These are phyloP conservation scores for Hericium rajendrae DNA, from an alignment of 768 basidiomycete genomes.

Conservation along the genomic window DNA sequence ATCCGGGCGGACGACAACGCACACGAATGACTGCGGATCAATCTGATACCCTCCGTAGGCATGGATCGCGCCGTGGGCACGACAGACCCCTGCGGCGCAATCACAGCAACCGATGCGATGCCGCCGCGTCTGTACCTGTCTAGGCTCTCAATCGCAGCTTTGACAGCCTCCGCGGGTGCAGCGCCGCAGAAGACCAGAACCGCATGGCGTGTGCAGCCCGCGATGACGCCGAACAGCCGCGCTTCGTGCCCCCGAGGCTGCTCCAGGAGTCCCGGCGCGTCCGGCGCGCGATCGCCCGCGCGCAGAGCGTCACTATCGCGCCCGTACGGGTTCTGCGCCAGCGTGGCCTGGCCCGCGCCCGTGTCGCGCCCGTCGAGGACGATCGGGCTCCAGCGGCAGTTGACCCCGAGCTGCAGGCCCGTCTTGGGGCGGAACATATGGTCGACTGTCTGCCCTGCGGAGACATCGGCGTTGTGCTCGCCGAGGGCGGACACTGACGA, in stretches of 20 bases:
- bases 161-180: not conserved
- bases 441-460: not conserved
- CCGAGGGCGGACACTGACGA: not conserved
- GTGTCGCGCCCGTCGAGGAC: slow-evolving; percentile 29
- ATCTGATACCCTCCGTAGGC: slow-evolving; percentile 7
- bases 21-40: not conserved
- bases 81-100: not conserved
- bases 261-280: slow-evolving; percentile 25
- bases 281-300: slow-evolving; percentile 40
- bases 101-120: not conserved
- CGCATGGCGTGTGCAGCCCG: slow-evolving; percentile 18
- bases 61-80: not conserved
- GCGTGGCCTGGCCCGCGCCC: slow-evolving; percentile 1
- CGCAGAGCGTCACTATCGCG: slow-evolving; percentile 14
- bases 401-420: slow-evolving; percentile 38
- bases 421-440: slow-evolving; percentile 7
- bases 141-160: not conserved
- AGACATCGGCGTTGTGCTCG: not conserved
- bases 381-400: slow-evolving; percentile 42
- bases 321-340: slow-evolving; percentile 9
- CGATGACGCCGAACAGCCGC: slow-evolving; percentile 22
- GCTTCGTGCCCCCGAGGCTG: slow-evolving; percentile 3
- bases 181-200: slow-evolving; percentile 21
- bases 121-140: not conserved
- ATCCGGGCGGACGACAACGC: slow-evolving; percentile 6